Percentiles rank a stretch among this genome's conserved stretches.
Conservation (phyloP, 2,329 filamentous ascomycete genomes). For the Colletotrichum coccodes region DNA sequence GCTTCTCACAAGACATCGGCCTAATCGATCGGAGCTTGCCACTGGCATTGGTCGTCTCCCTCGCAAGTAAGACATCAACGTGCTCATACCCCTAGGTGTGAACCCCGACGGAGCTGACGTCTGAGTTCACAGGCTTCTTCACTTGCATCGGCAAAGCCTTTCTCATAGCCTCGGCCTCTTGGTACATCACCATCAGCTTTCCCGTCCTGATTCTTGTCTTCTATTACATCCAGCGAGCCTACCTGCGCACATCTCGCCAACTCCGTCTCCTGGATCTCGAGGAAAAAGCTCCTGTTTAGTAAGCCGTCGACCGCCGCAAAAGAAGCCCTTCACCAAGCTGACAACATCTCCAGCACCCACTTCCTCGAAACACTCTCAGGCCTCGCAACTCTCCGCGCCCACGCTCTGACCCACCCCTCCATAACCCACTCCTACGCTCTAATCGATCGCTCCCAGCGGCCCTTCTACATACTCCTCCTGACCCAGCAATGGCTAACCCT, state of each 20-base stretch:
- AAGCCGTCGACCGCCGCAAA: slow-evolving; percentile 38
- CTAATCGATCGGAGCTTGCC: slow-evolving; percentile 38
- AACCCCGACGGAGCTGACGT: not conserved
- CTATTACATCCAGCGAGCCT: slow-evolving; percentile 48
- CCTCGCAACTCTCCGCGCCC: slow-evolving; percentile 62
- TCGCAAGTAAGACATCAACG: slow-evolving; percentile 14
- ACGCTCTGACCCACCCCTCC: slow-evolving; percentile 58
- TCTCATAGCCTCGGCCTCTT: slow-evolving; percentile 50
- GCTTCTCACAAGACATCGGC: slow-evolving; percentile 39
- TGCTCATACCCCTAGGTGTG: not conserved
- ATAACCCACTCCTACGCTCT: slow-evolving; percentile 55
- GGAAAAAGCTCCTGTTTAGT: slow-evolving; percentile 53
- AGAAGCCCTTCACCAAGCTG: not conserved
- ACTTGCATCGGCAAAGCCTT: slow-evolving; percentile 48
- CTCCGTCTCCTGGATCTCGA: slow-evolving; percentile 54
- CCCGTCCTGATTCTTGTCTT: slow-evolving; percentile 39
- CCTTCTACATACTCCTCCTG: slow-evolving; percentile 66
- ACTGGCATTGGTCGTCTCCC: slow-evolving; percentile 35
- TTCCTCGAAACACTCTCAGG: slow-evolving; percentile 60
- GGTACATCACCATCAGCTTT: slow-evolving; percentile 51
- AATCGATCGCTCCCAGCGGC: slow-evolving; percentile 64
- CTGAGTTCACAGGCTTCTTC: slow-evolving; percentile 27
- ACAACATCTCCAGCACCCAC: slow-evolving; percentile 37
- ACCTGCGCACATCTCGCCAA: slow-evolving; percentile 55
- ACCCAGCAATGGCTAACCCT: slow-evolving; percentile 68